phyloP scores from a whole-genome alignment of 1,284 basidiomycete species.

The Porodaedalea pini region DNA sequence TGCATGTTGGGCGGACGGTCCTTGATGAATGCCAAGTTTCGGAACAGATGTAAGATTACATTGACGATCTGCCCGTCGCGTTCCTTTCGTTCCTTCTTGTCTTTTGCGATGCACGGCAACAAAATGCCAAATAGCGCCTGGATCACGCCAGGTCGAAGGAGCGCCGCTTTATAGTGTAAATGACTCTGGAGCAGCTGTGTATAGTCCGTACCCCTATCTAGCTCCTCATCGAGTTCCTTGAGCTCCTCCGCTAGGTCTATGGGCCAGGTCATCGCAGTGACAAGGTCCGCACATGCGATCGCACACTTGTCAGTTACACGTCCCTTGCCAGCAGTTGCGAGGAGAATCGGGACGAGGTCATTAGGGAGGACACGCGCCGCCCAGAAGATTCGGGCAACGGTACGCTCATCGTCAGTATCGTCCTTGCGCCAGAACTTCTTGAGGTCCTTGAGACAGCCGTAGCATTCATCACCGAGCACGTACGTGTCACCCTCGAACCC shows the following conservation, averaged over 20 bases:
- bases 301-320: conserved; percentile 80
- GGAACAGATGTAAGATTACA: conserved; percentile 83
- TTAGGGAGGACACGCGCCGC: conserved; percentile 77
- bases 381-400: conserved; percentile 88
- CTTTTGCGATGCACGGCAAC: conserved; percentile 65
- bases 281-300: conserved; percentile 81
- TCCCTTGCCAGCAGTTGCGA: conserved; percentile 74
- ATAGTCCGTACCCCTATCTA: conserved; percentile 79
- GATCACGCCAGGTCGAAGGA: conserved; percentile 65
- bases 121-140: conserved; percentile 67
- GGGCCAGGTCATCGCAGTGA: conserved; percentile 96
- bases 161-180: conserved; percentile 80
- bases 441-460: conserved; percentile 86
- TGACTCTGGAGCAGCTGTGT: conserved; percentile 78
- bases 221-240: conserved; percentile 80
- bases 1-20: conserved; percentile 71
- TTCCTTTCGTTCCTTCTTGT: conserved; percentile 61
- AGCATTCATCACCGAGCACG: conserved; percentile 78
- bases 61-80: conserved; percentile 84
- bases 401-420: conserved; percentile 91
- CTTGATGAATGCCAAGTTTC: conserved; percentile 88
- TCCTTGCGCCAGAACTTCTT: conserved; percentile 95
- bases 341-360: conserved; percentile 83
- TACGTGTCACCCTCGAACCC: conserved; percentile 69
- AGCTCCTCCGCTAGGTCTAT: conserved; percentile 91